These are phyloP conservation scores for Backusella psychrophila DNA, from an alignment of 192 early-diverging fungal species.

Conservation along the genomic window DNA sequence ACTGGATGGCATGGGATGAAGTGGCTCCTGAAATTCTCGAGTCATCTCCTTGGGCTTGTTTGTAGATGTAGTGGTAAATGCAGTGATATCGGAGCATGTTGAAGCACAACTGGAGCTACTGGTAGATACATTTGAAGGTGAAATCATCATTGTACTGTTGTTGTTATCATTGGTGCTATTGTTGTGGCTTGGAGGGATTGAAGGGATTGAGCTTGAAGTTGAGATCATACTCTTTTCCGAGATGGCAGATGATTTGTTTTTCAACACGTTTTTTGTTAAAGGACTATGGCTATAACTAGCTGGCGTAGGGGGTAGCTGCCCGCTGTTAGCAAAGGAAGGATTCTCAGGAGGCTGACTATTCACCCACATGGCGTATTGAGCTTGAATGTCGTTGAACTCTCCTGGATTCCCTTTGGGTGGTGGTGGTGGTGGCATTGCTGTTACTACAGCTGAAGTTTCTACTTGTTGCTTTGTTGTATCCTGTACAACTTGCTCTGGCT, in stretches of 20 bases:
- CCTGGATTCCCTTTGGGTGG: not conserved
- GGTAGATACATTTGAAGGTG: not conserved
- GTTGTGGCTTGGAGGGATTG: not conserved
- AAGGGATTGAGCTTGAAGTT: not conserved
- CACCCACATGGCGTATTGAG: conserved; percentile 29
- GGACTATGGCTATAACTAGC: not conserved
- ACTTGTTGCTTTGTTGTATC: not conserved
- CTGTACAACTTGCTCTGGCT: not conserved
- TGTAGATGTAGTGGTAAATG: not conserved
- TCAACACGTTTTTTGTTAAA: not conserved
- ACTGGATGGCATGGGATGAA: conserved; percentile 6
- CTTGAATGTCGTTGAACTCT: conserved; percentile 16
- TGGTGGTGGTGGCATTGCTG: not conserved
- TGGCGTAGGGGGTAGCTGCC: not conserved
- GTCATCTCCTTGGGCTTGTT: not conserved
- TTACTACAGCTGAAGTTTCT: not conserved
- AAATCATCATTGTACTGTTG: not conserved
- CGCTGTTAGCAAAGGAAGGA: not conserved
- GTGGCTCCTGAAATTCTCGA: not conserved
- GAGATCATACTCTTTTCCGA: not conserved
- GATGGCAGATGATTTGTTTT: not conserved
- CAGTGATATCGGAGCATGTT: not conserved
- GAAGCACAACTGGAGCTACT: not conserved
- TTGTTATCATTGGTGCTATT: not conserved
- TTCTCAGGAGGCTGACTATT: conserved; percentile 14